Evolutionary conservation across 2,329 filamentous ascomycete genomes (phyloP), one percentile per base, ranked within the genome.

Genomic region (Chrysoporthe cubensis): DNA sequence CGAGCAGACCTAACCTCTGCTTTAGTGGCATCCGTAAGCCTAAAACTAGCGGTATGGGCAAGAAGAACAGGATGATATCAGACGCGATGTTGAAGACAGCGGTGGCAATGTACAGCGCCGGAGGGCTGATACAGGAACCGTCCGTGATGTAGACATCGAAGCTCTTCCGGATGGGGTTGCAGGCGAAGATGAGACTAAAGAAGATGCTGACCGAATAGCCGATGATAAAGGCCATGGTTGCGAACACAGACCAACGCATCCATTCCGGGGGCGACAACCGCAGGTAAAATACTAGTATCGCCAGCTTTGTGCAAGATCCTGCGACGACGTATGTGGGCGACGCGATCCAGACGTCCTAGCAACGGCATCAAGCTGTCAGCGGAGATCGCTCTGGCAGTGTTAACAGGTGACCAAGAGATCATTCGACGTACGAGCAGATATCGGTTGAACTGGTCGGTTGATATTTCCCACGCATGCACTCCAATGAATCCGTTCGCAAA

Each of bases 61-160:
- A 71, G 0, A 78, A 70, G 60, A 84, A 83, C 18, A 84, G 78
- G 6, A 84, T 71, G 4, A 86, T 62, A 70, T 85, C 83, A 8
- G 82, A 83, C 18, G 79, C 65, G 58, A 85, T 82, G 67, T 84
- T 84, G 21, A 82, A 75, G 3, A 78, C 79, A 0, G 83, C 82
- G 16, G 83, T 84, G 46, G 80, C 77, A 43, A 85, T 80, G 72
- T 84, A 85, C 37, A 85, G 79, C 1, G 78, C 75, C n/a, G 82
- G 78, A 32, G 79, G 78, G 59, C 83, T 76, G 54, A 86, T 76
- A 66, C 84, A 86, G n/a, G 59, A 73, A 68, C 70, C 82, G 69
- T 57, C 75, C 52, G 67, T 69, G 6, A 76, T 71, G 2, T 66
- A 71, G 0, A 75, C 56, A 37, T 80, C 74, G 73, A 76, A 82